Evolutionary conservation across 305 asterid species (phyloP).

Genomic region (Fraxinus platypoda): DNA sequence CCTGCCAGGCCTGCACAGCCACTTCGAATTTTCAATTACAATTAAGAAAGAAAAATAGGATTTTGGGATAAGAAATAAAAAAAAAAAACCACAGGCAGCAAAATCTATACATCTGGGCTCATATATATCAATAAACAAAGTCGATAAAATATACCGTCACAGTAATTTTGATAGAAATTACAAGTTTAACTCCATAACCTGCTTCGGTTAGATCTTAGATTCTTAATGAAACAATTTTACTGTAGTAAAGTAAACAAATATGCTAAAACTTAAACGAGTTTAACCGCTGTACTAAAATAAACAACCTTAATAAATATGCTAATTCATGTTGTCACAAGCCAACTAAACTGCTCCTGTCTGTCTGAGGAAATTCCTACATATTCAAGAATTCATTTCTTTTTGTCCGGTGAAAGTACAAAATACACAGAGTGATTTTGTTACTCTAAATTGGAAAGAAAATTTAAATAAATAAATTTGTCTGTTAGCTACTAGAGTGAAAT

Average conservation of each 20-base stretch:
- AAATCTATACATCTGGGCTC: background rate
- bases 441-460: background rate
- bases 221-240: background rate
- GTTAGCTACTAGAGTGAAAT: background rate
- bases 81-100: background rate
- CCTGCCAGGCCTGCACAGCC: background rate
- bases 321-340: background rate
- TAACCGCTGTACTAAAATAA: background rate
- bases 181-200: background rate
- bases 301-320: background rate
- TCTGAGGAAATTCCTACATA: constrained; percentile 34
- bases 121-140: background rate
- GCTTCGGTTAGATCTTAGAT: background rate
- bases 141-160: background rate
- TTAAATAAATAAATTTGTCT: background rate
- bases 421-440: background rate
- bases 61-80: background rate
- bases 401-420: constrained; percentile 16
- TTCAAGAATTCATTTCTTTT: constrained; percentile 23
- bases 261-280: background rate
- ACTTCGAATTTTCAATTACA: background rate
- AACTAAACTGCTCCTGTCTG: background rate
- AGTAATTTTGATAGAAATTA: background rate
- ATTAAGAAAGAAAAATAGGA: background rate
- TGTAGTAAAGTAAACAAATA: background rate